These are phyloP conservation scores for Rubus idaeus DNA, from an alignment of 306 rosid species.

Conservation along the genomic window DNA sequence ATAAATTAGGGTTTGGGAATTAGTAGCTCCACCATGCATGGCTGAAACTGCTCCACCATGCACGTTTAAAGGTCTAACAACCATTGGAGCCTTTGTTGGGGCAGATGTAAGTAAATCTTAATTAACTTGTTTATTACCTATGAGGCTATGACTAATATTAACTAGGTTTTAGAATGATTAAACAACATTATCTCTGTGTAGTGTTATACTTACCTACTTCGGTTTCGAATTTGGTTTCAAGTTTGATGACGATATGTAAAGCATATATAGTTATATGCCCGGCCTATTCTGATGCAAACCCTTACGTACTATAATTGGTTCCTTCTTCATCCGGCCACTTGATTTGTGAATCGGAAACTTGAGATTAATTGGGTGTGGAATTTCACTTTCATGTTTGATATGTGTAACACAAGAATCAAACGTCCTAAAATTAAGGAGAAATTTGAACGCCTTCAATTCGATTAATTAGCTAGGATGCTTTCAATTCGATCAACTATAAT, in stretches of 20 bases:
- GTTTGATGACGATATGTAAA: neutral
- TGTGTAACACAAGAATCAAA: neutral
- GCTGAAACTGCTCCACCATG: constrained; percentile 12
- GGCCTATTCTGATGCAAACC: neutral
- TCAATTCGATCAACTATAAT: too few species aligned
- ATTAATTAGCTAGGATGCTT: too few species aligned
- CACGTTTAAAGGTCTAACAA: constrained; percentile 4
- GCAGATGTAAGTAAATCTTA: neutral
- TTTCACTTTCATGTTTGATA: neutral
- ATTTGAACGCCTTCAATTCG: neutral
- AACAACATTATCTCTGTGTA: neutral
- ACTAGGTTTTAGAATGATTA: neutral
- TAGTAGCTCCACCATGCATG: constrained; percentile 27
- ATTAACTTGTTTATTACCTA: neutral
- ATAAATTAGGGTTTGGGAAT: neutral
- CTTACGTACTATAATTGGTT: neutral
- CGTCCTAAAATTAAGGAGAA: neutral
- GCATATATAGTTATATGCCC: neutral
- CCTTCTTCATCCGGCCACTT: neutral
- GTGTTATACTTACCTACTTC: neutral
- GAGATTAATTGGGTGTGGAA: neutral
- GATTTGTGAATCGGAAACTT: neutral
- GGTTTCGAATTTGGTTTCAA: neutral
- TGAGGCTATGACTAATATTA: neutral
- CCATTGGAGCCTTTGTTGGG: neutral